A percentile compares a stretch with the other conserved stretches of the same genome.
phyloP scores from a whole-genome alignment of 2,329 filamentous ascomycete species.

The Macrophomina phaseolina region DNA sequence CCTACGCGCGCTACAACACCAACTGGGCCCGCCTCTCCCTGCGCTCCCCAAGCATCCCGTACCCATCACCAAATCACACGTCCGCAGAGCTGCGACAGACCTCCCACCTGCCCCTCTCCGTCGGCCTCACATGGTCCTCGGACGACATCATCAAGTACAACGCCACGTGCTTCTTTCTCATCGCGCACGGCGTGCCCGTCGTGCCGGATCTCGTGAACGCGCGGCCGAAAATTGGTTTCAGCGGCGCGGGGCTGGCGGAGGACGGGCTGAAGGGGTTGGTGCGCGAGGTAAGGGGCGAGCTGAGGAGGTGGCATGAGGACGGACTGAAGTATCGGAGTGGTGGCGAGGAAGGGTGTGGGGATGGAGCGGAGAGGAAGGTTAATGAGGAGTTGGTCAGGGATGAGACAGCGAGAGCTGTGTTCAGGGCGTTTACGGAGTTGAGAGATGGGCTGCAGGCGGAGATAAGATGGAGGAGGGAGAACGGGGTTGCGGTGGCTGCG shows the following conservation, averaged over 20 bases:
- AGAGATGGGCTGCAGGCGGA: conserved; percentile 24
- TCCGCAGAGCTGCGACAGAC: conserved; percentile 3
- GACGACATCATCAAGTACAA: conserved; percentile 26
- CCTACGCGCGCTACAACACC: conserved; percentile 15
- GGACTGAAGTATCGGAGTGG: conserved; percentile 1
- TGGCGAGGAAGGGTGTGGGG: neutral
- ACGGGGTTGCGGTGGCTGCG: neutral
- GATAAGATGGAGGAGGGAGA: conserved; percentile 6
- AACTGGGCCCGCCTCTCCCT: neutral
- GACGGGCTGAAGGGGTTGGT: conserved; percentile 6
- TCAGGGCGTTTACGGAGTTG: conserved; percentile 24
- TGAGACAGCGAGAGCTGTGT: conserved; percentile 19
- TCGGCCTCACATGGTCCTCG: neutral
- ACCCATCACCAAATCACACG: conserved; percentile 8
- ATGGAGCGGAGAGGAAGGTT: neutral
- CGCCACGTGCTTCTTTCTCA: conserved; percentile 27
- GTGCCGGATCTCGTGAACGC: neutral
- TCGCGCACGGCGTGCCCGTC: conserved; percentile 25
- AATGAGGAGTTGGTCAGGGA: conserved; percentile 13
- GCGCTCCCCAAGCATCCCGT: conserved; percentile 9
- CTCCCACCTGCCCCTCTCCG: neutral
- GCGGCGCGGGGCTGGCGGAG: neutral
- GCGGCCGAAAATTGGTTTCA: neutral
- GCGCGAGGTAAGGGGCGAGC: conserved; percentile 10
- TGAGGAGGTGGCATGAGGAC: conserved; percentile 25